Percentiles rank a stretch among this genome's conserved stretches.
Conservation (phyloP, 2,329 filamentous ascomycete species). For the Exophiala oligosperma region DNA sequence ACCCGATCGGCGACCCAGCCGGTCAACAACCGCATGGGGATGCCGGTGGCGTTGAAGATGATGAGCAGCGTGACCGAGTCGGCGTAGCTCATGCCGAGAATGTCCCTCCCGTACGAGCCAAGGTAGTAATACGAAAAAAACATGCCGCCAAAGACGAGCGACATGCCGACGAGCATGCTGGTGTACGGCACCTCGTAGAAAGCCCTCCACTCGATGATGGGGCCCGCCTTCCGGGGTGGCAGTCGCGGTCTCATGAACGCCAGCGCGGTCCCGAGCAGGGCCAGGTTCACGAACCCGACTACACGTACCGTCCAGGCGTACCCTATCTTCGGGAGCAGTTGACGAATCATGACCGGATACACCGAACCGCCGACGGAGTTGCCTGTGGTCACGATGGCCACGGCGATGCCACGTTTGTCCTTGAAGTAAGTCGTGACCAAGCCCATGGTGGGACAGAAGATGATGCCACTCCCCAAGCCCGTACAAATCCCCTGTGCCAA, state of each 20-base stretch:
- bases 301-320: slow-evolving; percentile 66
- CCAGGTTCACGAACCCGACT: slow-evolving; percentile 61
- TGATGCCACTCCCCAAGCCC: slow-evolving; percentile 56
- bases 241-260: slow-evolving; percentile 52
- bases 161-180: slow-evolving; percentile 32
- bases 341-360: slow-evolving; percentile 59
- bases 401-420: slow-evolving; percentile 58
- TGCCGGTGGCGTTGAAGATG: slow-evolving; percentile 62
- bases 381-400: slow-evolving; percentile 61
- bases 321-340: slow-evolving; percentile 60
- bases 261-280: slow-evolving; percentile 37
- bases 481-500: slow-evolving; percentile 57
- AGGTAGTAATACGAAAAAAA: slow-evolving; percentile 27
- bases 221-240: slow-evolving; percentile 50
- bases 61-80: slow-evolving; percentile 56
- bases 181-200: slow-evolving; percentile 53
- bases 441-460: slow-evolving; percentile 57
- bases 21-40: slow-evolving; percentile 55
- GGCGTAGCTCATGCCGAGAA: slow-evolving; percentile 49
- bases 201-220: slow-evolving; percentile 52
- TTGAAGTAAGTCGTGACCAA: slow-evolving; percentile 62
- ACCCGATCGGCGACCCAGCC: slow-evolving; percentile 57
- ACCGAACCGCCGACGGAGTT: slow-evolving; percentile 63
- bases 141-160: slow-evolving; percentile 23
- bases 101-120: slow-evolving; percentile 17